Evolutionary conservation across 371 early-diverging fungal genomes (phyloP), one percentile per base, ranked within the genome.

Genomic region (Enterocytospora artemiae): DNA sequence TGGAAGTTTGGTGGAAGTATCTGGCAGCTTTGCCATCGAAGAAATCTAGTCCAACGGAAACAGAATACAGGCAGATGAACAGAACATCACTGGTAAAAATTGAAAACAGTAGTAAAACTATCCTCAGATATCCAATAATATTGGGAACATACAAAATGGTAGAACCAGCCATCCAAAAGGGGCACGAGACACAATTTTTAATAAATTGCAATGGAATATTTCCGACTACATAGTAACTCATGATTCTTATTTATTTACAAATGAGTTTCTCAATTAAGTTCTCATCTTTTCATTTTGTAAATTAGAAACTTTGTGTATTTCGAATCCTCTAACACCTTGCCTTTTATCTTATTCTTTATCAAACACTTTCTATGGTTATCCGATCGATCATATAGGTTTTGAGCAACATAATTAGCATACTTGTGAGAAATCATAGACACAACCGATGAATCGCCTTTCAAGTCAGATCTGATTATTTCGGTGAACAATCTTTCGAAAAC

Each of bases 371-470:
- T n/a, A n/a, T n/a, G n/a, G n/a, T 16, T 7, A 1, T 41, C 60
- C 18, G 67, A 31, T 22, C 57, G 51, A 30, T 94, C 93, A 53
- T 93, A 79, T 89, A 94, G 88, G 74, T 92, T 90, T 74, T 96
- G 97, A 41, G 95, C 88, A 9, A 96, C 97, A 77, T 96, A 96
- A 78, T 94, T 94, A 50, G 93, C 96, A 77, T 87, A 94, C 79
- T 91, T 92, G 80, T 95, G 94, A 78, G 87, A 89, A 18, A 52
- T 34, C 89, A 95, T 92, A 89, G 89, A 89, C 3, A 84, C 72
- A 52, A 89, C 83, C 68, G 91, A 74, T 30, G 88, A 86, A 32
- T 84, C 83, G 0, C 86, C 84, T 63, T 92, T 91, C 18, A 90
- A 86, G 4, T 95, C 96, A 71, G 95, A 94, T 59, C 88, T 88